Base-by-base conservation (phyloP, 805 yeast genomes). In the Crinitomyces ghanaensis region DNA sequence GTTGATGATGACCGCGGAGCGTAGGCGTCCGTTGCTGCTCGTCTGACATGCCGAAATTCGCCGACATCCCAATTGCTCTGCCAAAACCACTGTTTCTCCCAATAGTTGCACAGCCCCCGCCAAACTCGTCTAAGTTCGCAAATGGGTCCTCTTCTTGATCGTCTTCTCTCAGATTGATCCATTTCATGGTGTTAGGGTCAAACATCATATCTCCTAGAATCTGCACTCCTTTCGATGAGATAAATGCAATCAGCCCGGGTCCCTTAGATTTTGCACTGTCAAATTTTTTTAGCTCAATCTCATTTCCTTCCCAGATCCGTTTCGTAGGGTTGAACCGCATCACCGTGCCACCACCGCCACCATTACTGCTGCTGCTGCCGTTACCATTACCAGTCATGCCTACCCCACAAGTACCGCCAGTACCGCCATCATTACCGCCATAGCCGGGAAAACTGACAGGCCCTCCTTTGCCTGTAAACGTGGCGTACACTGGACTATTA, bases 271-370 rank as follows among this genome's bases (percentile, higher is more conserved):
- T 39, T 23, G 49, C 30, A 2, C 40, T 29, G 25, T 75, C 77
- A 48, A 76, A 76, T 26, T 64, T 59, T 21, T 61, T 44, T 30
- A 73, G 51, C 15, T 73, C 80, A 19, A 62, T 65, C 25, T 76
- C 78, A 44, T 76, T 75, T 3, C 82, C 82, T 44, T 70, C 76
- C 84, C 83, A 77, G 28, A 59, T 57, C 42, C 60, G 60, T 30
- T 63, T 57, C 11, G 53, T 52, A 1, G 75, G 66, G 42, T 77
- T 74, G 45, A 62, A 77, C 30, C 57, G 60, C 75, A 77, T 73
- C 24, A 59, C 58, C n/a, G n/a, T n/a, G n/a, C n/a, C n/a, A n/a
- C 9, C 21, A 13, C 12, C 25, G 33, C 24, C 22, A n/a, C n/a
- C n/a, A n/a, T n/a, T n/a, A n/a, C n/a, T n/a, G n/a, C n/a, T n/a